Base-by-base conservation (phyloP, 78 protist genomes). In the Planoprotostelium fungivorum region DNA sequence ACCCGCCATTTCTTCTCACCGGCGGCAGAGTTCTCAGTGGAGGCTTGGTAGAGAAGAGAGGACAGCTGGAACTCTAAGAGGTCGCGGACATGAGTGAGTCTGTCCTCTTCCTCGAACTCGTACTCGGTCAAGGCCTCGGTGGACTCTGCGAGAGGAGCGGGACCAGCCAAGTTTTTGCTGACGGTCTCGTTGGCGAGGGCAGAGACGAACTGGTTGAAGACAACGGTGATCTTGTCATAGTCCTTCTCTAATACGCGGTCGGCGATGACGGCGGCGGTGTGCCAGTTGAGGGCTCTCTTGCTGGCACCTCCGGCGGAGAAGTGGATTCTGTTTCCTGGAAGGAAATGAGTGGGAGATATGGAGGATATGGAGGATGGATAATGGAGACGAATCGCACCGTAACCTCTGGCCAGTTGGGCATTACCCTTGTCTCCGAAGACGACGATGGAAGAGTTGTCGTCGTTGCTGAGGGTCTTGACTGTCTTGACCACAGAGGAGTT, bases 11-110 rank as follows among this genome's bases (percentile, higher is more conserved):
- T n/a, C n/a, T n/a, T n/a, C n/a, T n/a, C n/a, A n/a, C 87, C 94
- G 39, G 94, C 89, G 84, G 94, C 94, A 84, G 92, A 83, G 89
- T 92, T 92, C 87, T 92, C 92, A 87, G 84, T 87, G 38, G 89
- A 83, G n/a, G 87, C 83, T 84, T 35, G 63, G 92, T 91, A 92
- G 87, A 92, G 37, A 31, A 84, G 51, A 16, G 94, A 34, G 38
- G 91, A 87, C 37, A 88, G 38, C 25, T 84, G 38, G 85, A 92
- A 92, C 90, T 92, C 94, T 35, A 91, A 92, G 83, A 92, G 63
- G 84, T 92, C 94, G 63, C 89, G 86, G 89, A 92, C 86, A 88
- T 51, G 73, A 51, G 73, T 51, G 73, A 51, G 73, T 51, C 73
- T 51, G 73, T 16, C 16, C 31, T 51, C 73, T 16, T 51, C 73